Percentiles rank a stretch among this genome's conserved stretches.
Evolutionary conservation across 2,329 filamentous ascomycete genomes (phyloP).

Genomic region (Juglanconis juglandina): DNA sequence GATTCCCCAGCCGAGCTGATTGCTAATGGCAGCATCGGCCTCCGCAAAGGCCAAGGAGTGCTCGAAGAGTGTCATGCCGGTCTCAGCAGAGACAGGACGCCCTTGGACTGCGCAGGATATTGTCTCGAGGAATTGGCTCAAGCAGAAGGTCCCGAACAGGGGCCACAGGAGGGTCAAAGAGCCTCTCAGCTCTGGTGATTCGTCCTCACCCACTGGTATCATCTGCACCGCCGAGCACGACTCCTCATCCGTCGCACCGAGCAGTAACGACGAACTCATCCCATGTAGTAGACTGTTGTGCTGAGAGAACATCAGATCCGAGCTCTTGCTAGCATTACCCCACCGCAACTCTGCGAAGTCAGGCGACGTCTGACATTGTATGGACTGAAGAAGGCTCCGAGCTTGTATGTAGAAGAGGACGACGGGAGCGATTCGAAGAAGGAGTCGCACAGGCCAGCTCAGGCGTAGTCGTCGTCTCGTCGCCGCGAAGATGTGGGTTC

Average conservation of each 20-base stretch:
- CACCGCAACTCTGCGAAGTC: slow-evolving; percentile 68
- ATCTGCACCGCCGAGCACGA: slow-evolving; percentile 76
- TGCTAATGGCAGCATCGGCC: slow-evolving; percentile 82
- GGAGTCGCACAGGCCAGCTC: slow-evolving; percentile 66
- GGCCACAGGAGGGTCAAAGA: slow-evolving; percentile 77
- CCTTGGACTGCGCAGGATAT: slow-evolving; percentile 86
- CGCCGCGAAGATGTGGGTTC: slow-evolving; percentile 90
- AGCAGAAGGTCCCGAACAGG: slow-evolving; percentile 64
- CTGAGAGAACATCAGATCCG: slow-evolving; percentile 67
- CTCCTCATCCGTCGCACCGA: slow-evolving; percentile 69
- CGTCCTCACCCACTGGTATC: slow-evolving; percentile 53
- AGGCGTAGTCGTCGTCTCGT: slow-evolving; percentile 77
- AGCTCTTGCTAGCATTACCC: slow-evolving; percentile 62
- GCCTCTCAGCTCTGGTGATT: slow-evolving; percentile 61
- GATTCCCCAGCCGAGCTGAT: slow-evolving; percentile 69
- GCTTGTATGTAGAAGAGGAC: slow-evolving; percentile 67
- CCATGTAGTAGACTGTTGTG: slow-evolving; percentile 68
- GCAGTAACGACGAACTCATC: slow-evolving; percentile 67
- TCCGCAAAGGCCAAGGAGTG: slow-evolving; percentile 95
- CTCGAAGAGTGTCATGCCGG: slow-evolving; percentile 94
- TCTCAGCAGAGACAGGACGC: slow-evolving; percentile 74
- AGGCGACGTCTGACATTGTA: slow-evolving; percentile 86
- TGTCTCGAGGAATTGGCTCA: slow-evolving; percentile 86
- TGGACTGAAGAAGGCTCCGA: slow-evolving; percentile 69
- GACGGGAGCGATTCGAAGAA: slow-evolving; percentile 69